A percentile compares a stretch with the other conserved stretches of the same genome.
Conservation (phyloP, 2,329 filamentous ascomycete species). For the Ophiosphaerella narmari region DNA sequence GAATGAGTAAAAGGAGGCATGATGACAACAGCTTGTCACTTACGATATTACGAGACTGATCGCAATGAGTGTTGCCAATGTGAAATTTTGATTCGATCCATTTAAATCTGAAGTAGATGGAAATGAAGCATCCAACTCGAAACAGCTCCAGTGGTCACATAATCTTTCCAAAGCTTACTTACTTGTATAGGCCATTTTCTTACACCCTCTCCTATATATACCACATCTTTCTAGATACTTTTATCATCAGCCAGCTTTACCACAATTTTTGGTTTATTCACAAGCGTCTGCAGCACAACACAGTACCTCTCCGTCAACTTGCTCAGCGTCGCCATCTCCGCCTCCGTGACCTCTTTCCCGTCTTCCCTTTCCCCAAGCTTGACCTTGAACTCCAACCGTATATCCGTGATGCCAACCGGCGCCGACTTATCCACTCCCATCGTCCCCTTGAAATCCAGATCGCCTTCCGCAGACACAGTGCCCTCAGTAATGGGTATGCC, state of each 20-base stretch:
- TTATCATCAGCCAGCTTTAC: constrained; percentile 18
- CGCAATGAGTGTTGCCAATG: too few species aligned
- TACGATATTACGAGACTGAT: too few species aligned
- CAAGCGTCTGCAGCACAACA: constrained; percentile 46
- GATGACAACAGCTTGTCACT: too few species aligned
- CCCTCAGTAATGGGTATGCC: constrained; percentile 51
- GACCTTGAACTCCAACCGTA: constrained; percentile 52
- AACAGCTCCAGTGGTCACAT: too few species aligned
- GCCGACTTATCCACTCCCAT: constrained; percentile 54
- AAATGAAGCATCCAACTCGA: too few species aligned
- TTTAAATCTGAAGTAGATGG: too few species aligned
- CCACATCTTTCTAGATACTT: too few species aligned
- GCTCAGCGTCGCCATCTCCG: constrained; percentile 52
- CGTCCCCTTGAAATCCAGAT: constrained; percentile 56
- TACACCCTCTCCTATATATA: too few species aligned
- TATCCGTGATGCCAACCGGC: constrained; percentile 55
- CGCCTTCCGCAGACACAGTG: constrained; percentile 52
- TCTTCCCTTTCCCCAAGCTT: constrained; percentile 41
- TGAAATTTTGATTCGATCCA: too few species aligned
- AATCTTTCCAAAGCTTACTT: too few species aligned
- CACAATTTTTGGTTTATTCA: constrained; percentile 36
- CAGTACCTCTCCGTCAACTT: constrained; percentile 58
- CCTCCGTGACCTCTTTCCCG: constrained; percentile 46
- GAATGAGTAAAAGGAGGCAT: too few species aligned
- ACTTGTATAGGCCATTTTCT: too few species aligned